Conservation (phyloP, 2,329 filamentous ascomycete species). For the Epichloe aotearoae region DNA sequence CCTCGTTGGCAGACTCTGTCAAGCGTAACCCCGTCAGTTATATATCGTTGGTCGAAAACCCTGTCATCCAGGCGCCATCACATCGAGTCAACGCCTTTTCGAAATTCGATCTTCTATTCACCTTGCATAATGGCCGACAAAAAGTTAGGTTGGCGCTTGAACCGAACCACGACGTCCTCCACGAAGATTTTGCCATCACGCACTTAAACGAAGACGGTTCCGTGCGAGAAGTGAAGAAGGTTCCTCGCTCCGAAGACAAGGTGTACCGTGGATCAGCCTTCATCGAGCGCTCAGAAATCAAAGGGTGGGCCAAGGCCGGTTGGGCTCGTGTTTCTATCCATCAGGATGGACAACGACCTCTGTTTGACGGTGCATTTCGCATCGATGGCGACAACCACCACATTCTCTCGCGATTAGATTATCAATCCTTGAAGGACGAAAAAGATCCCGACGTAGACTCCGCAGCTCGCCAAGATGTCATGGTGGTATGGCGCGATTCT, state of each 20-base stretch:
- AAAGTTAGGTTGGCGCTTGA: slow-evolving; percentile 68
- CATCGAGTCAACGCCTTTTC: slow-evolving; percentile 70
- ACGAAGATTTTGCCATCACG: slow-evolving; percentile 59
- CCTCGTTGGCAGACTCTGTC: slow-evolving; percentile 46
- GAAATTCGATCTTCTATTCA: slow-evolving; percentile 74
- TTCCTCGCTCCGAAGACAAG: slow-evolving; percentile 62
- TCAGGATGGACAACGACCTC: slow-evolving; percentile 60
- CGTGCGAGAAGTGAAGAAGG: slow-evolving; percentile 49
- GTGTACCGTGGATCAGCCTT: slow-evolving; percentile 75
- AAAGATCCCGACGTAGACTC: slow-evolving; percentile 55
- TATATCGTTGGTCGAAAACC: slow-evolving; percentile 59
- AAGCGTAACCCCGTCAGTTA: slow-evolving; percentile 65
- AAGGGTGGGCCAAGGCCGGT: slow-evolving; percentile 66
- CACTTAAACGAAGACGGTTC: slow-evolving; percentile 61
- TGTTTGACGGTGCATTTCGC: slow-evolving; percentile 86
- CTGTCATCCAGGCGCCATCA: slow-evolving; percentile 64
- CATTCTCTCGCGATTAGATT: slow-evolving; percentile 63
- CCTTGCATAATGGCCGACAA: slow-evolving; percentile 51
- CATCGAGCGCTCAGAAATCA: slow-evolving; percentile 44
- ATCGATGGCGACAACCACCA: slow-evolving; percentile 76
- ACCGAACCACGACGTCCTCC: slow-evolving; percentile 83
- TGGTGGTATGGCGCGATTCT: slow-evolving; percentile 88
- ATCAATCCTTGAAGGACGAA: slow-evolving; percentile 55
- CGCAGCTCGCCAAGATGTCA: slow-evolving; percentile 50
- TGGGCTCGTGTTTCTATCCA: slow-evolving; percentile 75